Evolutionary conservation across 345 rosid genomes (phyloP), one percentile per base, ranked within the genome.

Genomic region (Microcos paniculata): DNA sequence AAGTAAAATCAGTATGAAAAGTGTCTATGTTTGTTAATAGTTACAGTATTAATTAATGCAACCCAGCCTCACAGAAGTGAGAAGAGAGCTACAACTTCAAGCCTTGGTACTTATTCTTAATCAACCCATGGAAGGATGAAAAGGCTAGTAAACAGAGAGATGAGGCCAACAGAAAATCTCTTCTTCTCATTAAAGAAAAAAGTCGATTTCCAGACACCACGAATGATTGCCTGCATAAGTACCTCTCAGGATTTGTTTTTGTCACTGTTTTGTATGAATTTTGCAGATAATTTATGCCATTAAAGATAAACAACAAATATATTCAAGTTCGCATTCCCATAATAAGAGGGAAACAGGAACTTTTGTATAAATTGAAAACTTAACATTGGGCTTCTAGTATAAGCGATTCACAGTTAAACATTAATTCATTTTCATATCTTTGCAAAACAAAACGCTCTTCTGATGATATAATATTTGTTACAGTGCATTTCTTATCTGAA

Each of bases 391-490:
- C 73, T 75, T 83, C 74, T 40, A 82, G 58, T 55, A 62, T 31
- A 76, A 85, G 73, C 83, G 90, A 92, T 83, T 87, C 89, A 74
- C 95, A 91, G 78, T 63, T 77, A 78, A 94, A 94, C 84, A 90
- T 86, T 78, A 91, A 84, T 81, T 95, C 98, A 63, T 95, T 95
- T 82, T 93, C 97, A 49, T 81, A 93, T 85, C 92, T 88, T 85
- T 90, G 89, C 86, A 95, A 77, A 80, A 88, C 98, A 86, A 95
- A 95, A 65, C 89, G 82, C 88, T 95, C 99, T 77, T 91, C 93
- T 0, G 89, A 75, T 31, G 53, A 82, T 64, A 91, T 84, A 69
- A 95, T 82, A 82, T 81, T 95, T 49, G 94, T 89, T 72, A 91
- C 98, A 70, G 57, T 62, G 75, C 98, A 91, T 77, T 85, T 87